phyloP scores from a whole-genome alignment of 2,329 filamentous ascomycete genomes.

The Chaetomium sp. region DNA sequence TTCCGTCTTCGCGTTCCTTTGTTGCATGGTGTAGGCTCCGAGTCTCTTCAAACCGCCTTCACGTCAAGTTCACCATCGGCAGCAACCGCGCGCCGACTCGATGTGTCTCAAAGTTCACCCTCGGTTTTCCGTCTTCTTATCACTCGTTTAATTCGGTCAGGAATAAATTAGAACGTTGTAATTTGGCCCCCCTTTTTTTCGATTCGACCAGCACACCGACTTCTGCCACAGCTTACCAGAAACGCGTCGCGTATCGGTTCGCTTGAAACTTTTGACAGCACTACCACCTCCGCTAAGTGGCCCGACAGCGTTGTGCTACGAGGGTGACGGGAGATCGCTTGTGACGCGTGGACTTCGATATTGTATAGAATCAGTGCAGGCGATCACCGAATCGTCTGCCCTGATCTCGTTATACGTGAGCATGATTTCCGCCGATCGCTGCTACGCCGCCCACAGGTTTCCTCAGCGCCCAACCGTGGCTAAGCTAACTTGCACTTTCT shows the following conservation, averaged over 20 bases:
- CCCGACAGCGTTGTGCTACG: constrained; percentile 8
- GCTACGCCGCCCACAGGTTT: constrained; percentile 26
- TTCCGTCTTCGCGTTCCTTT: constrained; percentile 32
- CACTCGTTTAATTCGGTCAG: constrained; percentile 34
- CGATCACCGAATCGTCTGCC: constrained; percentile 61
- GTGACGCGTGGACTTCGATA: constrained; percentile 26
- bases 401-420: constrained; percentile 61
- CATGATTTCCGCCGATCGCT: constrained; percentile 16
- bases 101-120: constrained; percentile 29
- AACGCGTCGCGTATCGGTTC: constrained; percentile 32
- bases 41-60: constrained; percentile 21
- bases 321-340: constrained; percentile 4
- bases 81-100: constrained; percentile 28
- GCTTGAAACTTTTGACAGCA: constrained; percentile 13
- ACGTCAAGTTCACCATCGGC: constrained; percentile 19
- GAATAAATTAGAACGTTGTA: constrained; percentile 28
- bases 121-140: constrained; percentile 31
- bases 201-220: constrained; percentile 25
- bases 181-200: constrained; percentile 25
- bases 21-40: constrained; percentile 33
- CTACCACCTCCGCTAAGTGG: constrained; percentile 9
- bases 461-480: constrained; percentile 7
- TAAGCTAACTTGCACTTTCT: constrained; percentile 20
- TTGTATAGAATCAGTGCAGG: constrained; percentile 60
- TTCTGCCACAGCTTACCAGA: constrained; percentile 16